phyloP scores from a whole-genome alignment of 208 protist species.

The Trypanosoma platydactyli region DNA sequence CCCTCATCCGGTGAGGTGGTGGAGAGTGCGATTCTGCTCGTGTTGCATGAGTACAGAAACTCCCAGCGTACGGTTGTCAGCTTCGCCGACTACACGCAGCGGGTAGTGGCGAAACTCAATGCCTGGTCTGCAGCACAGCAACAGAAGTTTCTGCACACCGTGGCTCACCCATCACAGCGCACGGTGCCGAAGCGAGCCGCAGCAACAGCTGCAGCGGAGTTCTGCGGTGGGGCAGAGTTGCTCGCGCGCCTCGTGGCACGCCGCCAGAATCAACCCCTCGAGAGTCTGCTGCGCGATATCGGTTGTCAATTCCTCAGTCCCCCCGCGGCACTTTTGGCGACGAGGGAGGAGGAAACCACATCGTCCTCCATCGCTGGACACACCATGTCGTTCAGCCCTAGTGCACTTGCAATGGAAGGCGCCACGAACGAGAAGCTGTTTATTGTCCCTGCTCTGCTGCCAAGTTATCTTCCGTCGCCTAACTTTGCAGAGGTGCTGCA shows the following conservation, averaged over 20 bases:
- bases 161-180: not conserved
- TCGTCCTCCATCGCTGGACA: not conserved
- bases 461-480: constrained; percentile 52
- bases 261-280: constrained; percentile 32
- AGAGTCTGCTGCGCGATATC: constrained; percentile 47
- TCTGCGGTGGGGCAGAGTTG: constrained; percentile 17
- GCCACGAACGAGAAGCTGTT: constrained; percentile 59
- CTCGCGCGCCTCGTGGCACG: constrained; percentile 23
- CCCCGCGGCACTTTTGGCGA: constrained; percentile 25
- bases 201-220: constrained; percentile 24
- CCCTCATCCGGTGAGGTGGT: constrained; percentile 23
- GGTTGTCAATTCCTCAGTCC: constrained; percentile 66
- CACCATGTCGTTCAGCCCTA: constrained; percentile 13
- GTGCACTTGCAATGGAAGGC: constrained; percentile 30
- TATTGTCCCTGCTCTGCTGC: constrained; percentile 55
- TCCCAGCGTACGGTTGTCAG: constrained; percentile 52
- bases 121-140: constrained; percentile 7
- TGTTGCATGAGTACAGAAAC: constrained; percentile 60
- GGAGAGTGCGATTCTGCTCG: constrained; percentile 51
- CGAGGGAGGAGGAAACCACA: not conserved
- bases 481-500: constrained; percentile 30
- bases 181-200: not conserved
- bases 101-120: constrained; percentile 61
- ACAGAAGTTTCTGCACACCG: not conserved
- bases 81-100: constrained; percentile 62